A percentile compares a stretch with the other conserved stretches of the same genome.
Conservation (phyloP, 2,329 filamentous ascomycete genomes). For the Colletotrichum incanum region DNA sequence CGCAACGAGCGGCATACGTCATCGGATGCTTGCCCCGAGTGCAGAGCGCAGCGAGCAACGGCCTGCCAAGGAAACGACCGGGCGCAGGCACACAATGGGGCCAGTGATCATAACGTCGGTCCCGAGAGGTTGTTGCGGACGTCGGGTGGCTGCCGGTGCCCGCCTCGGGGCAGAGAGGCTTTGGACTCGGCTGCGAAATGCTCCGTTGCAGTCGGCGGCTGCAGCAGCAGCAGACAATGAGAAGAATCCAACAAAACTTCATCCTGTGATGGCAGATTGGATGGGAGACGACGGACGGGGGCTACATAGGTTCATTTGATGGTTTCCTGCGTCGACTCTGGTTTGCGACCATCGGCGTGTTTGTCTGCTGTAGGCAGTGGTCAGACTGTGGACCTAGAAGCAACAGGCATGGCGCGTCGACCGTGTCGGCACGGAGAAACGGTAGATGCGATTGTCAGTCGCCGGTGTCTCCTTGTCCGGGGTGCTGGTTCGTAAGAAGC, state of each 20-base stretch:
- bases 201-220: background rate
- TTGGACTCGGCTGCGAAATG: background rate
- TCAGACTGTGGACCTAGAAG: background rate
- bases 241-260: background rate
- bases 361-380: background rate
- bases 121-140: background rate
- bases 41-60: background rate
- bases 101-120: constrained; percentile 1
- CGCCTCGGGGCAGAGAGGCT: background rate
- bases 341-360: background rate
- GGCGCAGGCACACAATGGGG: background rate
- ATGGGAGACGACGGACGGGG: too few relatives aligned
- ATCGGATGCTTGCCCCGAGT: background rate
- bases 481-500: background rate
- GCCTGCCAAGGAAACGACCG: background rate
- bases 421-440: background rate
- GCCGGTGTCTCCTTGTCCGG: background rate
- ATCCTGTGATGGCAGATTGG: too few relatives aligned
- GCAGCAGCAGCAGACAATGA: background rate
- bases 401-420: background rate
- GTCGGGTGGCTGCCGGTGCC: constrained; percentile 5
- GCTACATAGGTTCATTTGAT: background rate
- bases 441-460: background rate
- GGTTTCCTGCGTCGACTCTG: background rate
- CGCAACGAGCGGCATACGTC: background rate